Percentiles rank a stretch among this genome's conserved stretches.
Evolutionary conservation across 176 grass and related monocot genomes (phyloP).

Genomic region (Cocos nucifera): DNA sequence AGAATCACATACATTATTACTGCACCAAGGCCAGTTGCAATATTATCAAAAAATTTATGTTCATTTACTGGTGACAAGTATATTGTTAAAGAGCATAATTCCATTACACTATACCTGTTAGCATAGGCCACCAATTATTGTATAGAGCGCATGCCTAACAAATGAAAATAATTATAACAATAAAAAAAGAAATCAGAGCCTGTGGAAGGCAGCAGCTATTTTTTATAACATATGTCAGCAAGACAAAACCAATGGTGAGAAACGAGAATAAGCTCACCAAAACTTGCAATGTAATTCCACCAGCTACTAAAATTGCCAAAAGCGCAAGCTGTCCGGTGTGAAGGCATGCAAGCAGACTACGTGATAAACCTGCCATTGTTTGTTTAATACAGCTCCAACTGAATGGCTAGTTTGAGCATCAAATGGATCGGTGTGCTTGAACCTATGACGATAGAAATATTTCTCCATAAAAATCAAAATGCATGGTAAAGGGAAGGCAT

Average conservation of each 20-base stretch:
- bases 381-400: neutral
- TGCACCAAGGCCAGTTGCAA: conserved; percentile 26
- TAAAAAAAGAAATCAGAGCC: neutral
- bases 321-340: conserved; percentile 63
- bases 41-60: neutral
- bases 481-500: too few species aligned
- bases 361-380: conserved; percentile 46
- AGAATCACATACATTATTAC: conserved; percentile 86
- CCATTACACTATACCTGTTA: conserved; percentile 45
- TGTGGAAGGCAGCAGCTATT: neutral
- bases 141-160: conserved; percentile 79
- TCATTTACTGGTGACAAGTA: neutral
- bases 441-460: too few species aligned
- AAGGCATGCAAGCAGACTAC: conserved; percentile 52
- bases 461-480: too few species aligned
- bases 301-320: conserved; percentile 60
- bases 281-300: conserved; percentile 80
- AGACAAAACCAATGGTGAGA: conserved; percentile 1
- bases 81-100: neutral
- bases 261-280: conserved; percentile 31
- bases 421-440: too few species aligned
- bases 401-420: too few species aligned
- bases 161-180: neutral
- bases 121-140: conserved; percentile 99
- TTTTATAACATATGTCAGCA: neutral